phyloP scores from a whole-genome alignment of 176 grass and related monocot genomes.

The Elymus sibiricus region DNA sequence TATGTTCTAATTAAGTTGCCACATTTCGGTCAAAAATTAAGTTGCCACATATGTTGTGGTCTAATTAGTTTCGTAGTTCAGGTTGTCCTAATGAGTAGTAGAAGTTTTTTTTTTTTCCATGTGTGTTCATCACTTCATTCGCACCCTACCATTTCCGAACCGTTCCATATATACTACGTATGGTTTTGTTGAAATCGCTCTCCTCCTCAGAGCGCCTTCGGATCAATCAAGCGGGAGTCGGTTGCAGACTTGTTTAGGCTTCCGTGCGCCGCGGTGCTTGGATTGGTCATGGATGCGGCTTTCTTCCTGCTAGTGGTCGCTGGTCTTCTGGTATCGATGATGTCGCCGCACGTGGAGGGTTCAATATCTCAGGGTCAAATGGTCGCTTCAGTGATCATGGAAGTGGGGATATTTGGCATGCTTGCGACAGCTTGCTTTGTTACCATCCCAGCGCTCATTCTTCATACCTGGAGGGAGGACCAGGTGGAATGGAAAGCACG shows the following conservation, averaged over 20 bases:
- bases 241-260: background rate
- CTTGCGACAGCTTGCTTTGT: background rate
- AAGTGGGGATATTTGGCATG: background rate
- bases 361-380: background rate
- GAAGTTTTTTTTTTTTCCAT: background rate
- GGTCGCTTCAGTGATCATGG: background rate
- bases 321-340: background rate
- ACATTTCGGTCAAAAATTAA: too few species aligned
- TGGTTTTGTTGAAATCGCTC: background rate
- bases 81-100: background rate
- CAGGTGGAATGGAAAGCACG: background rate
- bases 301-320: background rate
- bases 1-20: background rate
- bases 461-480: background rate
- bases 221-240: background rate
- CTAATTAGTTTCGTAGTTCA: background rate
- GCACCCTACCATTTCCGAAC: background rate
- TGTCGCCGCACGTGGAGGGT: background rate
- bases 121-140: background rate
- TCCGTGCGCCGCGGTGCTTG: background rate
- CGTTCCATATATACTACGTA: background rate
- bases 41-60: background rate
- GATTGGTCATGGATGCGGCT: fast-evolving
- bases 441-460: background rate
- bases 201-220: background rate